Evolutionary conservation across 768 basidiomycete species (phyloP), one percentile per base, ranked within the genome.

Genomic region (Tulasnella calospora): DNA sequence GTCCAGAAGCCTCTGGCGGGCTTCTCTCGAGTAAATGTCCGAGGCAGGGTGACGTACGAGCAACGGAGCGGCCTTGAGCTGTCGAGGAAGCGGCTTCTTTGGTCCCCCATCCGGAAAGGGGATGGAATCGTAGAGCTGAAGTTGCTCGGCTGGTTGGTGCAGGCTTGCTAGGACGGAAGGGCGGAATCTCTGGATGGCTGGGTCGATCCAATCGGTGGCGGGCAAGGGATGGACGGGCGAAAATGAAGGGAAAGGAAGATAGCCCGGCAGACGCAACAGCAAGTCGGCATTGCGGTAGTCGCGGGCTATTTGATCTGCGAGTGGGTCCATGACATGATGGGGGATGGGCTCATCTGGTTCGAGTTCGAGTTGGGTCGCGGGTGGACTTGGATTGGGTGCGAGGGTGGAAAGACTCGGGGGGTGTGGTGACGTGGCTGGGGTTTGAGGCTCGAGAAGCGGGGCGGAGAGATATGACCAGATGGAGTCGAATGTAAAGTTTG

Each of bases 401-500:
- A 71, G 73, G 0, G 27, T 9, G 0, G 55, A 35, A 46, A 57
- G 40, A 41, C 35, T 47, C 0, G 55, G 67, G 44, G 38, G 51
- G 78, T 12, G 44, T 17, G 44, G 12, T 44, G 44, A 44, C 40
- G 78, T 77, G 15, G 74, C 51, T 51, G 51, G 51, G 23, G 46
- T 79, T 40, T 33, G 78, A 30, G 41, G 74, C 77, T 91, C 89
- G n/a, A 88, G 81, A 44, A 90, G 83, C 4, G 87, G 83, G 0
- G 91, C 89, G 4, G 90, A 88, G 27, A 94, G 90, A 80, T 90
- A 93, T 80, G 91, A 92, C 83, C 91, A 94, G 17, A 93, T 92
- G 0, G 92, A 91, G 84, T 94, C 92, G 83, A 94, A 94, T 0
- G 92, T 91, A 82, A 94, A 94, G 85, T 94, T 94, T 67, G 92